A percentile compares a stretch with the other conserved stretches of the same genome.
phyloP scores from a whole-genome alignment of 2,329 filamentous ascomycete genomes.

The Xylariaceae sp. region DNA sequence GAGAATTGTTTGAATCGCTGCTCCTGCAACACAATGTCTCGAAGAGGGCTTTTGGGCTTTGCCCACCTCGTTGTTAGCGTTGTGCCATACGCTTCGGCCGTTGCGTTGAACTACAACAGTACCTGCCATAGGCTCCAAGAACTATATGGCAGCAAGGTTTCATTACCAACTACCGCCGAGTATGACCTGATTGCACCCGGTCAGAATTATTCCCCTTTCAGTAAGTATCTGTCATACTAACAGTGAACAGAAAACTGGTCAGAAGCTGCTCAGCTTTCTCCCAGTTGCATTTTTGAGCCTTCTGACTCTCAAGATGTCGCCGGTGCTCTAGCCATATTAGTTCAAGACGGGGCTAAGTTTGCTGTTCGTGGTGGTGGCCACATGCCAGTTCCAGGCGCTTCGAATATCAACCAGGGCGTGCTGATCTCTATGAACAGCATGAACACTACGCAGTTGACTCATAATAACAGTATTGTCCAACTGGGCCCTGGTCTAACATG shows the following conservation, averaged over 20 bases:
- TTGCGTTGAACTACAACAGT: neutral
- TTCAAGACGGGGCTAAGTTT: neutral
- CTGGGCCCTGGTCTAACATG: slow-evolving; percentile 1
- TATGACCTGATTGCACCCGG: neutral
- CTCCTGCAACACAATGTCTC: neutral
- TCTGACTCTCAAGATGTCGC: neutral
- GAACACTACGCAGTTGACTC: neutral
- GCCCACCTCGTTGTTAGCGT: neutral
- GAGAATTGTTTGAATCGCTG: no score
- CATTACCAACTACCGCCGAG: neutral
- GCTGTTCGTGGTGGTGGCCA: slow-evolving; percentile 3
- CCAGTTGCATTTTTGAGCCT: neutral
- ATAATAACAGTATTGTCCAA: neutral
- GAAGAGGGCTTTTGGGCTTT: neutral
- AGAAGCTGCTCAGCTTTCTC: neutral
- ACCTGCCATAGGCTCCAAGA: neutral
- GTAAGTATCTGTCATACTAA: neutral
- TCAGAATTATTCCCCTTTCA: neutral
- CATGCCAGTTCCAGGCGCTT: slow-evolving; percentile 3
- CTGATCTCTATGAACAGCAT: neutral
- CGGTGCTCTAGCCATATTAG: neutral
- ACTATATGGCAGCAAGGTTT: neutral
- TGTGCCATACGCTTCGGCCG: neutral
- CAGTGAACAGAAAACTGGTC: neutral
- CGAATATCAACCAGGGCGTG: neutral